A percentile compares a stretch with the other conserved stretches of the same genome.
phyloP scores from a whole-genome alignment of 805 yeast species.

The Ogataea trehaloabstinens region DNA sequence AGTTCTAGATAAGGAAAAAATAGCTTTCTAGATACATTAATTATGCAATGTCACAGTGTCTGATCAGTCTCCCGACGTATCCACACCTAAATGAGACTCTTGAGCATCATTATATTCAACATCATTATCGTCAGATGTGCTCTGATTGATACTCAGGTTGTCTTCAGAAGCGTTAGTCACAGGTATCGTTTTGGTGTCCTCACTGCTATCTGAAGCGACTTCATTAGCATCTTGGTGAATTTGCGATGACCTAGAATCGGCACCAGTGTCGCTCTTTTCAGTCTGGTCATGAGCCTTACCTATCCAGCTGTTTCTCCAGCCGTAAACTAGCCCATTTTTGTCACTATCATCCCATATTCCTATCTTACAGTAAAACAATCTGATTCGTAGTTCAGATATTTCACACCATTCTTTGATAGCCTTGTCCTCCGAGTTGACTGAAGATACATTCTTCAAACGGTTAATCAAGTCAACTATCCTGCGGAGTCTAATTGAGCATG shows the following conservation, averaged over 20 bases:
- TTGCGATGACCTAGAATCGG: background rate
- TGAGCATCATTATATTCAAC: slow-evolving; percentile 26
- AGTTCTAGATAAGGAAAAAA: too few relatives aligned
- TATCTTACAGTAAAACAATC: slow-evolving; percentile 78
- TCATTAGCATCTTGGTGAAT: background rate
- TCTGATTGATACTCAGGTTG: too few relatives aligned
- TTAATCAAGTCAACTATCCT: slow-evolving; percentile 82
- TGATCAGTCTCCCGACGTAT: too few relatives aligned
- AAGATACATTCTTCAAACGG: slow-evolving; percentile 52
- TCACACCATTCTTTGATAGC: slow-evolving; percentile 66
- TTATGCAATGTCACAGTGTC: too few relatives aligned
- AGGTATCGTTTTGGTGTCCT: too few relatives aligned
- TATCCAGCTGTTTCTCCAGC: slow-evolving; percentile 33
- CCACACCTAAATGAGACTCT: slow-evolving; percentile 18
- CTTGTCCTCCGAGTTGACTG: slow-evolving; percentile 15
- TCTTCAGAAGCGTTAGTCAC: too few relatives aligned
- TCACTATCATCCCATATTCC: slow-evolving; percentile 67
- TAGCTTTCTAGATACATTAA: too few relatives aligned
- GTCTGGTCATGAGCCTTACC: slow-evolving; percentile 4
- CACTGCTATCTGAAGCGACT: too few relatives aligned
- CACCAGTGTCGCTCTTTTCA: background rate
- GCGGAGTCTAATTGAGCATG: slow-evolving; percentile 76
- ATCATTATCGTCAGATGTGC: slow-evolving; percentile 17
- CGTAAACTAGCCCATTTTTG: slow-evolving; percentile 29
- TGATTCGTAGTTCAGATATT: slow-evolving; percentile 59